Conservation (phyloP, 768 basidiomycete genomes). For the Leccinum obscurum region DNA sequence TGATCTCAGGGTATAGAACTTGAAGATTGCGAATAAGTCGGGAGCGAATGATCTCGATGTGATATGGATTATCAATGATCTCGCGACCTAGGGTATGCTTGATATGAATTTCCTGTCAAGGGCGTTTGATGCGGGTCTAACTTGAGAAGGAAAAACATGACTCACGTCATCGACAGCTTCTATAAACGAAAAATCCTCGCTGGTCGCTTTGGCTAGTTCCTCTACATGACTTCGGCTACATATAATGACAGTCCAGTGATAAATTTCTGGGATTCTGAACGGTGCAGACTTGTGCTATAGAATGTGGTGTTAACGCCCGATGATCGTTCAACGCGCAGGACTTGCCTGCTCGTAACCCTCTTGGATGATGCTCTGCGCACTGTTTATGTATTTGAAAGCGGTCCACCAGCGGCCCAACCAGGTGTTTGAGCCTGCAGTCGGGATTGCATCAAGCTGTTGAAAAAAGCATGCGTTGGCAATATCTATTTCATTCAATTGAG, state of each 20-base stretch:
- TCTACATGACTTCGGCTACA: slow-evolving; percentile 33
- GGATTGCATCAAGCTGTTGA: slow-evolving; percentile 31
- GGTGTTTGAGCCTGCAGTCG: slow-evolving; percentile 27
- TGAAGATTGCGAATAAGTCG: slow-evolving; percentile 41
- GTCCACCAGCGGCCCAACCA: slow-evolving; percentile 31
- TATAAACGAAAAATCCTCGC: slow-evolving; percentile 36
- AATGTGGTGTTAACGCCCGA: background rate
- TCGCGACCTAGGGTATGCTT: slow-evolving; percentile 38
- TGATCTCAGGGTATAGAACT: slow-evolving; percentile 39
- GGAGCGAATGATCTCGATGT: slow-evolving; percentile 28
- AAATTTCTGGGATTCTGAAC: slow-evolving; percentile 33
- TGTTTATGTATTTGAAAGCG: slow-evolving; percentile 15
- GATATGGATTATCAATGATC: slow-evolving; percentile 17
- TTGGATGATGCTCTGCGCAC: slow-evolving; percentile 26
- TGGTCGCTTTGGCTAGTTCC: slow-evolving; percentile 40
- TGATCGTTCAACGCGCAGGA: background rate
- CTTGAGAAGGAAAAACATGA: no score
- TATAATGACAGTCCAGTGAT: slow-evolving; percentile 43
- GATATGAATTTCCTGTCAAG: slow-evolving; percentile 35
- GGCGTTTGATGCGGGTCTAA: background rate
- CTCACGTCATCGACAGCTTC: slow-evolving; percentile 36
- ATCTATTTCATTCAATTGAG: background rate
- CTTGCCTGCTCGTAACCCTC: slow-evolving; percentile 34
- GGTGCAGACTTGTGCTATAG: slow-evolving; percentile 26
- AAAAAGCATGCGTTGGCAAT: background rate